Percentiles rank a stretch among this genome's conserved stretches.
Evolutionary conservation across 176 grass and related monocot genomes (phyloP).

Genomic region (sorghum (Sorghum bicolor)): Sorghum_bicolor_NCBIv3 NC_012879.2:5028501-5029000

Average conservation of each 20-base stretch:
- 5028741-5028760: conserved; percentile 81
- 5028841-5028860: conserved; percentile 79
- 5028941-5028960: conserved; percentile 72
- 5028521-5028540: conserved; percentile 53
- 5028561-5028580: neutral
- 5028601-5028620: conserved; percentile 76
- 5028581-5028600: conserved; percentile 38
- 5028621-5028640: neutral
- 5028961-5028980: conserved; percentile 75
- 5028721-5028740: conserved; percentile 66
- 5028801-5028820: conserved; percentile 16
- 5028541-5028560: conserved; percentile 46
- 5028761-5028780: conserved; percentile 25
- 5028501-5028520: conserved; percentile 90
- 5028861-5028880: conserved; percentile 76
- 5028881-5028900: conserved; percentile 63
- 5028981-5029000: conserved; percentile 86
- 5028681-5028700: neutral
- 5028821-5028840: conserved; percentile 42
- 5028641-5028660: neutral
- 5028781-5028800: conserved; percentile 38
- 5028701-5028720: conserved; percentile 82
- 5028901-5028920: conserved; percentile 44
- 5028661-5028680: neutral
- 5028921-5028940: conserved; percentile 72